Conservation (phyloP, 495 filamentous ascomycete genomes). For the Hypoxylon perforatum region DNA sequence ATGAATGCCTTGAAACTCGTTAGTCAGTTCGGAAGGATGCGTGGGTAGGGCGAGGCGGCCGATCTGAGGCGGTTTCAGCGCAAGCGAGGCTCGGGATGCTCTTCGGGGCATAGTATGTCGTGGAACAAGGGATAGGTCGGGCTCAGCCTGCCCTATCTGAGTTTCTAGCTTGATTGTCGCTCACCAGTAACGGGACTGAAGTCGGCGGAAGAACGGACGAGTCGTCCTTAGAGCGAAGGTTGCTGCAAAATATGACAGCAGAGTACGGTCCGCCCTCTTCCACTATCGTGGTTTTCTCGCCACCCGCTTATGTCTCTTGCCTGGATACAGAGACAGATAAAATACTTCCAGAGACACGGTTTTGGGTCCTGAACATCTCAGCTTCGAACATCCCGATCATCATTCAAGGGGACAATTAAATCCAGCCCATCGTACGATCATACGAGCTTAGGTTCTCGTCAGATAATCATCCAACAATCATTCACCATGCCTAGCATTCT, state of each 20-base stretch:
- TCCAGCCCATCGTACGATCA: not conserved
- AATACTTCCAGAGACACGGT: not conserved
- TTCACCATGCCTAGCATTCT: not conserved
- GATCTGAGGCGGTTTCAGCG: not conserved
- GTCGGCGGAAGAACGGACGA: no score
- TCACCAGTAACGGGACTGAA: no score
- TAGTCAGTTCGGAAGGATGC: not conserved
- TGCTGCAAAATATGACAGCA: not conserved
- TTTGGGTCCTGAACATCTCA: not conserved
- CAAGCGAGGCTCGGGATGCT: not conserved
- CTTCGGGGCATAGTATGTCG: not conserved
- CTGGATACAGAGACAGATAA: not conserved
- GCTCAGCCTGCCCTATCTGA: not conserved
- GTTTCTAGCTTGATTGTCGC: no score
- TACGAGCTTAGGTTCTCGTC: constrained; percentile 8
- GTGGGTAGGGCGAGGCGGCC: not conserved
- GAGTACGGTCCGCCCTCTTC: constrained; percentile 5
- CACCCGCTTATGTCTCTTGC: not conserved
- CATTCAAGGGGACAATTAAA: constrained; percentile 5
- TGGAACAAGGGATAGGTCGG: not conserved
- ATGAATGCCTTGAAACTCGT: not conserved
- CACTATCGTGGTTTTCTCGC: not conserved
- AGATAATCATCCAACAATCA: not conserved
- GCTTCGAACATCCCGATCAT: not conserved
- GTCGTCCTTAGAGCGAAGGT: not conserved